Base-by-base conservation (phyloP, 2,329 filamentous ascomycete species). In the Fusarium acutatum region DNA sequence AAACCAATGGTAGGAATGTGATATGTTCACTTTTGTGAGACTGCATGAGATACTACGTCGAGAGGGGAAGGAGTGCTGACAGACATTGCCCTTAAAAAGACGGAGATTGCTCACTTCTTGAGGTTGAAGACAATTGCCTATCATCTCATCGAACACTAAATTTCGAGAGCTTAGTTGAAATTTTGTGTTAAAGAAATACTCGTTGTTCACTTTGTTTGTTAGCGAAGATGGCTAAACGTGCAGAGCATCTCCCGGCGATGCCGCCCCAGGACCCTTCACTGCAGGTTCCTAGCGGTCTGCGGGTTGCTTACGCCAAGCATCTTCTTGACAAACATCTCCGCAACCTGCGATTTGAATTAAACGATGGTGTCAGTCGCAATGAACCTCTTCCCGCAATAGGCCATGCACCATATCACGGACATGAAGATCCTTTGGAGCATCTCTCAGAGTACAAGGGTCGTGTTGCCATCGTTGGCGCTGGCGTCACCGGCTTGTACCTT, bases 391-490 rank as follows among this genome's bases (percentile, higher is more conserved):
- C 60, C 0, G 12, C 20, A 4, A 5, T 35, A 35, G 8, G 26
- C 11, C 34, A 35, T 7, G 6, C 46, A 24, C 24, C 52, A 22
- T 32, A 60, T 8, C 17, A 56, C 3, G 60, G 24, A 4, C 26
- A 50, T 13, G 56, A 67, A 20, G 12, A 57, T 15, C 43, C 49
- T 1, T 6, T 64, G 3, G 28, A 35, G 4, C 18, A 57, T 8
- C 12, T 64, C 0, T 18, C n/a, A 5, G 47, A 53, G 38, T 65
- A 65, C 28, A 43, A 68, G 4, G 71, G 60, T 3, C 70, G 70
- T 2, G 35, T 74, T 4, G 67, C 66, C 12, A 73, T 74, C 12
- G 52, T 74, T 1, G 70, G 71, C 0, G 71, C 71, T 28, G 70
- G 70, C 3, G 71, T 35, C 10, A 47, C 70, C 0, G 71, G 71